Conservation (phyloP, 148 eudicot species). For the Cornus kousa region DNA sequence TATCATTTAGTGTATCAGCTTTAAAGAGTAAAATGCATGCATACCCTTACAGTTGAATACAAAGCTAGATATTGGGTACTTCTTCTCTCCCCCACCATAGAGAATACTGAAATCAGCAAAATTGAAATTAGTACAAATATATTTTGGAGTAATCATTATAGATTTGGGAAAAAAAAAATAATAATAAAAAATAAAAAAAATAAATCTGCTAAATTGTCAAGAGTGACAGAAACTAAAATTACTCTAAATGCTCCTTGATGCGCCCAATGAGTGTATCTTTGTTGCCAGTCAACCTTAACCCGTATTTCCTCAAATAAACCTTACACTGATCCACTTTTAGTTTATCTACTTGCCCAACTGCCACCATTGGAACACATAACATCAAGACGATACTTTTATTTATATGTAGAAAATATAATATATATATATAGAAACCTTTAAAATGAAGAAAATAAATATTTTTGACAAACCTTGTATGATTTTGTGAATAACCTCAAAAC, state of each 20-base stretch:
- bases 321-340: slow-evolving; percentile 85
- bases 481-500: slow-evolving; percentile 45
- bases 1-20: background rate
- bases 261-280: slow-evolving; percentile 60
- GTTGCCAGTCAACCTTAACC: slow-evolving; percentile 68
- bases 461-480: slow-evolving; percentile 44
- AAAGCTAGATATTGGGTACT: slow-evolving; percentile 74
- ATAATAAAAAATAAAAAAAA: no score
- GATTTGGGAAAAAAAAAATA: background rate
- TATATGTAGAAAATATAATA: background rate
- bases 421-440: background rate
- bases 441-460: background rate
- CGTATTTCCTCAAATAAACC: slow-evolving; percentile 72
- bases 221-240: slow-evolving; percentile 6
- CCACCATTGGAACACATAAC: slow-evolving; percentile 9
- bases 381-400: background rate
- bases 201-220: background rate
- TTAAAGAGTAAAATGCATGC: slow-evolving; percentile 2
- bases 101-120: slow-evolving; percentile 42
- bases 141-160: background rate
- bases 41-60: slow-evolving; percentile 77
- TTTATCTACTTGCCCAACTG: slow-evolving; percentile 64
- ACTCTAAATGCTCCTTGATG: slow-evolving; percentile 72
- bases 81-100: slow-evolving; percentile 60
- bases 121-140: background rate